phyloP scores from a whole-genome alignment of 257 asterid genomes.

The Fraxinus americana region DNA sequence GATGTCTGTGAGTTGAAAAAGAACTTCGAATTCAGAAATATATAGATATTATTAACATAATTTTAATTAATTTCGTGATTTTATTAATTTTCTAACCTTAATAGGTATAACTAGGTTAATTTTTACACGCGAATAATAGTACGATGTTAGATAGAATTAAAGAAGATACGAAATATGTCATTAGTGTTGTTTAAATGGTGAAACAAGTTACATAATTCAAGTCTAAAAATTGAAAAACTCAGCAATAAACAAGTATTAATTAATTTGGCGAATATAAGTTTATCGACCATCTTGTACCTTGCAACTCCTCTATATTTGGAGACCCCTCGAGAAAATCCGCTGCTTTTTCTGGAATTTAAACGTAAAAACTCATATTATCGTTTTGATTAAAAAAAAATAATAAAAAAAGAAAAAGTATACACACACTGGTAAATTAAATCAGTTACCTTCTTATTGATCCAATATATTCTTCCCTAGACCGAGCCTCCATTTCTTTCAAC shows the following conservation, averaged over 20 bases:
- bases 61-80: too few species aligned
- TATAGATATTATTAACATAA: too few species aligned
- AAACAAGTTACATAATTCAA: too few species aligned
- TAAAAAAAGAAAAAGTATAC: too few species aligned
- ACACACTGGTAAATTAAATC: background rate
- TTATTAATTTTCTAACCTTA: too few species aligned
- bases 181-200: too few species aligned
- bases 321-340: constrained; percentile 88
- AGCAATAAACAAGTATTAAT: background rate
- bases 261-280: background rate
- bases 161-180: too few species aligned
- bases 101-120: too few species aligned
- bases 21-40: background rate
- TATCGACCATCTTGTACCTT: constrained; percentile 45
- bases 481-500: constrained; percentile 65
- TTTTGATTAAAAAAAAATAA: too few species aligned
- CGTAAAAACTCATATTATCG: background rate
- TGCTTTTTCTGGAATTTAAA: constrained; percentile 64
- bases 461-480: constrained; percentile 83
- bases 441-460: constrained; percentile 76
- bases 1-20: constrained; percentile 53
- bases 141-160: too few species aligned
- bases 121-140: too few species aligned
- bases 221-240: background rate
- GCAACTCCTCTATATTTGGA: constrained; percentile 93